A percentile compares a stretch with the other conserved stretches of the same genome.
phyloP scores from a whole-genome alignment of 2,329 filamentous ascomycete genomes.

The Emydomyces testavorans region DNA sequence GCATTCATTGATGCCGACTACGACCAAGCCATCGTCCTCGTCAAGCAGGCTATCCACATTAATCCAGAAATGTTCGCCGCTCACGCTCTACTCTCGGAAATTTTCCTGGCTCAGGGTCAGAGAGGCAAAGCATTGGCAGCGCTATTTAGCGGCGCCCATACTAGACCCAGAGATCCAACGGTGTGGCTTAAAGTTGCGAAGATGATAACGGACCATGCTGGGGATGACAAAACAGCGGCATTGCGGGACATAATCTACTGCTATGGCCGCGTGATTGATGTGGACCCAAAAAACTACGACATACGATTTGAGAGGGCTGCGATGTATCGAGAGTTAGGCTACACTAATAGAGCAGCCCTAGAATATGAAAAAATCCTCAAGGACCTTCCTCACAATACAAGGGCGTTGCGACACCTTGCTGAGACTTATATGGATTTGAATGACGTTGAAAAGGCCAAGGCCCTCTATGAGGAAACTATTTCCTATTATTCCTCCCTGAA shows the following conservation, averaged over 20 bases:
- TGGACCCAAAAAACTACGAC: conserved; percentile 42
- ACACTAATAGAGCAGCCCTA: conserved; percentile 37
- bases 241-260: conserved; percentile 43
- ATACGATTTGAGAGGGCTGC: conserved; percentile 46
- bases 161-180: conserved; percentile 43
- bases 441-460: conserved; percentile 39
- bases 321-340: conserved; percentile 41
- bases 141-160: conserved; percentile 48
- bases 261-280: conserved; percentile 43
- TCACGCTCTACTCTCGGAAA: conserved; percentile 50
- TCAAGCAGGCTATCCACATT: conserved; percentile 41
- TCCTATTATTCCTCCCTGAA: conserved; percentile 37
- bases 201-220: conserved; percentile 41
- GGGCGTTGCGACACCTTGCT: conserved; percentile 46
- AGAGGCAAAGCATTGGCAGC: conserved; percentile 46
- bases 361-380: conserved; percentile 47
- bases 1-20: conserved; percentile 40
- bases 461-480: conserved; percentile 44
- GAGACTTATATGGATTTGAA: conserved; percentile 45
- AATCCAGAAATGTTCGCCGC: conserved; percentile 54
- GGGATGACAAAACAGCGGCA: conserved; percentile 34
- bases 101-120: conserved; percentile 45
- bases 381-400: conserved; percentile 43
- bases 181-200: conserved; percentile 49
- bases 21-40: conserved; percentile 33